Base-by-base conservation (phyloP, 768 basidiomycete genomes). In the Clathrus columnatus region DNA sequence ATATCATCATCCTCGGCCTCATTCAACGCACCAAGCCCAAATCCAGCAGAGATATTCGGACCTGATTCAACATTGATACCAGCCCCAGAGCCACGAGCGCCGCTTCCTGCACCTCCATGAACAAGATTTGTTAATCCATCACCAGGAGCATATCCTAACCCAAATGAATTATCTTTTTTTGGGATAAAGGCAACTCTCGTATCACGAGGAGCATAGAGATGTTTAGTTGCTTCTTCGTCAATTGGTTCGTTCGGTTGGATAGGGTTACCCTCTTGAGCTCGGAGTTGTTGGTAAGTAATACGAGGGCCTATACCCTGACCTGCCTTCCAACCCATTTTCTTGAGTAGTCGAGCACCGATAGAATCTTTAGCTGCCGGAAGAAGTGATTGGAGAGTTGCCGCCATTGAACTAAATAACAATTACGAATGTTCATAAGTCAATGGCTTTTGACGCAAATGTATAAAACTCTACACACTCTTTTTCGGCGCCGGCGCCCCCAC, bases 261-360 rank as follows among this genome's bases (percentile, higher is more conserved):
- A 7, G 64, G 67, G 56, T 79, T 79, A 11, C 77, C 67, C 65
- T 88, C 83, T 66, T 94, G 90, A 17, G 80, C 70, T 60, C 79
- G 82, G 44, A 87, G 82, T 64, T 89, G 83, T 30, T 81, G 77
- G 59, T 85, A 78, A 4, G 90, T 82, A 27, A 98, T 74, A 10
- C 95, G 80, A 4, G 94, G 92, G 0, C 95, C 96, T 18, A 98
- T 82, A 11, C 95, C 96, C 69, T 94, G 92, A 1, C 94, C 96
- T 0, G 83, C 69, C 42, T 85, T 76, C 95, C 96, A 97, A 0
- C 96, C 95, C 86, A 97, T 93, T 70, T 91, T 94, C 72, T 84
- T 86, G 52, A 99, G 77, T 6, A 98, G 82, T 30, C 82, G 82
- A 2, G 88, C 84, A 0, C 95, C 95, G 24, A 83, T 77, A 2